phyloP scores from a whole-genome alignment of 495 filamentous ascomycete species.

The Aspergillus nidulans region DNA sequence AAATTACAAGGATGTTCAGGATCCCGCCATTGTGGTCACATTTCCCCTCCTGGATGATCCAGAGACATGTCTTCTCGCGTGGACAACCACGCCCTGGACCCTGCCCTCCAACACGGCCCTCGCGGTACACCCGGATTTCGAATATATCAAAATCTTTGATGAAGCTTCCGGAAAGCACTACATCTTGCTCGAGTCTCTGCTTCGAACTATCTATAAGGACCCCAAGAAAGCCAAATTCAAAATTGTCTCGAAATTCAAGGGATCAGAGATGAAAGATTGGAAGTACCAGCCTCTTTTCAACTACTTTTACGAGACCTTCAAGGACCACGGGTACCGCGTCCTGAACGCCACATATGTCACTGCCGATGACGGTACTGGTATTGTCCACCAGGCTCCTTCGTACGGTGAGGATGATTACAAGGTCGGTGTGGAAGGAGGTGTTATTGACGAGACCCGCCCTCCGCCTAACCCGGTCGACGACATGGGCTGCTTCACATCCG shows the following conservation, averaged over 20 bases:
- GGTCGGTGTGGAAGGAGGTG: conserved; percentile 69
- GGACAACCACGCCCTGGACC: conserved; percentile 98
- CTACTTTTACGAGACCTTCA: conserved; percentile 93
- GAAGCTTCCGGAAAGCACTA: conserved; percentile 77
- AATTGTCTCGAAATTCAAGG: conserved; percentile 75
- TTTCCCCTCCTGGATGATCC: conserved; percentile 79
- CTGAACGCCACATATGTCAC: conserved; percentile 88
- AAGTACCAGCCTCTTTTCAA: conserved; percentile 87
- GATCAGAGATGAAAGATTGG: conserved; percentile 86
- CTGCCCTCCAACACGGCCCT: conserved; percentile 79
- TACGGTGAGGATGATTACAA: conserved; percentile 98
- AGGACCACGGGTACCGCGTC: conserved; percentile 80
- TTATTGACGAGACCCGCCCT: conserved; percentile 69
- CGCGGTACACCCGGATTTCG: conserved; percentile 81
- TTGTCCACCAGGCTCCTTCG: conserved; percentile 92
- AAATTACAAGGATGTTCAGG: conserved; percentile 90
- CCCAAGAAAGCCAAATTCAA: conserved; percentile 97
- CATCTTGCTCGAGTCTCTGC: conserved; percentile 79
- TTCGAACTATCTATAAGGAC: conserved; percentile 89
- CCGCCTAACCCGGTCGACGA: conserved; percentile 91
- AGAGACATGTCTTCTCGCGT: conserved; percentile 71
- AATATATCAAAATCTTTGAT: conserved; percentile 90
- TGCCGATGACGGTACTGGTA: conserved; percentile 86
- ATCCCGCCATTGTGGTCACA: conserved; percentile 85
- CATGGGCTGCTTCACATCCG: conserved; percentile 71